These are phyloP conservation scores for Drosera spatulata DNA, from an alignment of 179 eudicot species.

Conservation along the genomic window DNA sequence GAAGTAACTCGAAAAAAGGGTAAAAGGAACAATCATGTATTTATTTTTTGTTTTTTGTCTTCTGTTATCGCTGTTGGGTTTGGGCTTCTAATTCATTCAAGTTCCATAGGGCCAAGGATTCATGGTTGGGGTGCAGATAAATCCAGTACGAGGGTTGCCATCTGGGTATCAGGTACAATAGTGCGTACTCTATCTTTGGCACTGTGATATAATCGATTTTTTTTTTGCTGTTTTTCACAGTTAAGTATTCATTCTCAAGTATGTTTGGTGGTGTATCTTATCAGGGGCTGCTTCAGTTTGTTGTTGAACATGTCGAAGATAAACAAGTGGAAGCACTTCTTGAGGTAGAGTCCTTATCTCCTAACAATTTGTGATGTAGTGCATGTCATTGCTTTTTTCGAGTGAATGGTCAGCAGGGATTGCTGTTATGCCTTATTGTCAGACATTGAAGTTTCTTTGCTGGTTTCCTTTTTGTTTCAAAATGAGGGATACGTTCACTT, in stretches of 20 bases:
- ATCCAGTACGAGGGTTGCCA: slow-evolving; percentile 88
- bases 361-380: neutral
- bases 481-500: neutral
- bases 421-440: too few species aligned
- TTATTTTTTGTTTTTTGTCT: neutral
- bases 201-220: neutral
- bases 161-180: slow-evolving; percentile 71
- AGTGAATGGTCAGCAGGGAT: neutral
- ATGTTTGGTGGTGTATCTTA: slow-evolving; percentile 5
- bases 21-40: neutral
- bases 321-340: slow-evolving; percentile 76
- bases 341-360: slow-evolving; percentile 42
- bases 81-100: slow-evolving; percentile 7
- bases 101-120: slow-evolving; percentile 89
- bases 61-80: neutral
- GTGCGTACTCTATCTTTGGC: neutral
- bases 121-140: slow-evolving; percentile 96
- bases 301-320: slow-evolving; percentile 72
- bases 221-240: neutral
- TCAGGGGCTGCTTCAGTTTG: slow-evolving; percentile 85
- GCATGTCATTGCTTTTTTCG: neutral
- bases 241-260: neutral
- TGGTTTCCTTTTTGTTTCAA: neutral
- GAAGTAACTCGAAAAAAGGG: slow-evolving; percentile 39
- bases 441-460: neutral